Conservation (phyloP, 148 eudicot genomes). For the Simmondsia chinensis region DNA sequence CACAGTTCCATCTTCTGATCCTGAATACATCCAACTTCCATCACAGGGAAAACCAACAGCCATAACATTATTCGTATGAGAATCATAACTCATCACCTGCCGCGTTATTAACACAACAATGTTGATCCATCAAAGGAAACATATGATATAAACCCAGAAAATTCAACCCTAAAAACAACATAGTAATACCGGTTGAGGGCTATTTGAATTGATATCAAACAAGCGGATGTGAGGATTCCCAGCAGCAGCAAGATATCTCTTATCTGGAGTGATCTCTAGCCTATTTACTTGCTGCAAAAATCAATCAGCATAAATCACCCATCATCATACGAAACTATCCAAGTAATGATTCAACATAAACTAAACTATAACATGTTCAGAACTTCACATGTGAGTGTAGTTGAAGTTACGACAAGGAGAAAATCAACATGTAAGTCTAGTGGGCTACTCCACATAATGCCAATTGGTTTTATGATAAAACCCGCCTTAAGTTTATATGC, state of each 20-base stretch:
- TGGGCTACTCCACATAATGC: too few species aligned
- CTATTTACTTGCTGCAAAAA: slow-evolving; percentile 78
- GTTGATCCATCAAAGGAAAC: slow-evolving; percentile 1
- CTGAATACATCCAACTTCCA: slow-evolving; percentile 98
- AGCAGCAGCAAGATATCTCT: slow-evolving; percentile 83
- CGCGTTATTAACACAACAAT: slow-evolving; percentile 9
- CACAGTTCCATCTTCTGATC: slow-evolving; percentile 99
- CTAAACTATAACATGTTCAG: too few species aligned
- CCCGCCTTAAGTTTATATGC: too few species aligned
- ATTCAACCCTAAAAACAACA: neutral
- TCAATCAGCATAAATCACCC: slow-evolving; percentile 2
- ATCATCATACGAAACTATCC: neutral
- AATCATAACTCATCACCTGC: slow-evolving; percentile 94
- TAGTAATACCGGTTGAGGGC: slow-evolving; percentile 66
- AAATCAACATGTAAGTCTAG: too few species aligned
- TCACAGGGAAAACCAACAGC: slow-evolving; percentile 98
- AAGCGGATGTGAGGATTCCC: slow-evolving; percentile 91
- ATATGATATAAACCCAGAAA: slow-evolving; percentile 3
- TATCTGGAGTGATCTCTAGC: slow-evolving; percentile 93
- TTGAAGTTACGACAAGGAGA: too few species aligned
- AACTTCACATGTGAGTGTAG: too few species aligned
- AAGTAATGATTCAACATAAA: neutral
- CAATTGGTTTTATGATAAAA: too few species aligned
- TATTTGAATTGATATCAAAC: slow-evolving; percentile 76
- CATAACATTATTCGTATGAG: slow-evolving; percentile 95